A percentile compares a stretch with the other conserved stretches of the same genome.
Conservation (phyloP, 306 rosid genomes). For the Casuarina cunninghamiana region DNA sequence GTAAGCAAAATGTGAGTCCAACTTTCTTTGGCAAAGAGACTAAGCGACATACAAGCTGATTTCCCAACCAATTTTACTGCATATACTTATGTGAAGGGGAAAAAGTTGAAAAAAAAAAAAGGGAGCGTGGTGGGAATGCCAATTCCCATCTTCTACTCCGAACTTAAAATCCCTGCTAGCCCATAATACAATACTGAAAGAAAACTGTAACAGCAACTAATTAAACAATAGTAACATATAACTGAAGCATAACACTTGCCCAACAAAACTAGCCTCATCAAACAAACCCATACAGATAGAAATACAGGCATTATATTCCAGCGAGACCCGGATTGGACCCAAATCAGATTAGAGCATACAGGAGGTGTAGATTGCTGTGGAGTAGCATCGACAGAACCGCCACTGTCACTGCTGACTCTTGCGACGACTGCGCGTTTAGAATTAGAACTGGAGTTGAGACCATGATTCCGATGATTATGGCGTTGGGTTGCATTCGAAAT, state of each 20-base stretch:
- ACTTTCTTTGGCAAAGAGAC: background rate
- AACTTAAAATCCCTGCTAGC: background rate
- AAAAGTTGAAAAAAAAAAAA: background rate
- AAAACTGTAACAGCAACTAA: background rate
- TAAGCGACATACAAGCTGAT: background rate
- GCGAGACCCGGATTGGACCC: slow-evolving; percentile 2
- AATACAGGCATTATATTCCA: background rate
- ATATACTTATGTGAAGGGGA: background rate
- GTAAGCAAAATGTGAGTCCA: background rate
- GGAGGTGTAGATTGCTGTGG: slow-evolving; percentile 41
- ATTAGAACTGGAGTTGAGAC: slow-evolving; percentile 28
- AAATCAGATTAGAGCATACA: slow-evolving; percentile 35
- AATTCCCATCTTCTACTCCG: background rate
- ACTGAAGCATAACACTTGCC: background rate
- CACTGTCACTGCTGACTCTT: slow-evolving; percentile 42
- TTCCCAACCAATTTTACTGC: slow-evolving; percentile 13
- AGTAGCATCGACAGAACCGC: slow-evolving; percentile 43
- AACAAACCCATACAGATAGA: background rate
- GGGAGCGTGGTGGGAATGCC: background rate
- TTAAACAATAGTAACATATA: background rate
- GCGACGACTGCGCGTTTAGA: slow-evolving; percentile 30
- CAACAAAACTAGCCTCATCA: background rate
- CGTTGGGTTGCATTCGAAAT: slow-evolving; percentile 8
- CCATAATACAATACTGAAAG: background rate
- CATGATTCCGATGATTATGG: background rate